Evolutionary conservation across 768 basidiomycete genomes (phyloP).

Genomic region (Ephemerocybe angulata): DNA sequence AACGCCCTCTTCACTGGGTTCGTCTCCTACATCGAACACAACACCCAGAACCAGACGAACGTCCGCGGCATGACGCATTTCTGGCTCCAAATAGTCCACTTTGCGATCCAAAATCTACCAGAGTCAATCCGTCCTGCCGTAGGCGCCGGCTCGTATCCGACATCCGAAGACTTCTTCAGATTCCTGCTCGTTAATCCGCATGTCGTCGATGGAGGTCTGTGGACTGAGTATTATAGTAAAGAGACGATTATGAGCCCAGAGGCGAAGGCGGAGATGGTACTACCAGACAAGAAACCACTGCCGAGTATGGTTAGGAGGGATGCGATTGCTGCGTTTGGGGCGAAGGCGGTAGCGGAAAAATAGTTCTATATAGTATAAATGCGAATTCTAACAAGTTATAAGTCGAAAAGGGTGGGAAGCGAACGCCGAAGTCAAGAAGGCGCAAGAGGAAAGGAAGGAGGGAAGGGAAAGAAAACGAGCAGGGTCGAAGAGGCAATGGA

Average conservation of each 20-base stretch:
- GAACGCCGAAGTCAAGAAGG: too few relatives aligned
- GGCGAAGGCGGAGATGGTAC: slow-evolving; percentile 38
- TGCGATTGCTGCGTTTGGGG: slow-evolving; percentile 17
- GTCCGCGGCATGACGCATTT: slow-evolving; percentile 45
- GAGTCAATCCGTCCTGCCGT: not conserved
- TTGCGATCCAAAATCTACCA: slow-evolving; percentile 34
- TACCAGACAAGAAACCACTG: slow-evolving; percentile 42
- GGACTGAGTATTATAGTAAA: slow-evolving; percentile 42
- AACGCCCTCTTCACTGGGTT: slow-evolving; percentile 42
- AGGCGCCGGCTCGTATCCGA: slow-evolving; percentile 6
- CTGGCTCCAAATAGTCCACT: slow-evolving; percentile 48
- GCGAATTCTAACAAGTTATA: too few relatives aligned
- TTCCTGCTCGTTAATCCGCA: slow-evolving; percentile 41
- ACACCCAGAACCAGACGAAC: slow-evolving; percentile 31
- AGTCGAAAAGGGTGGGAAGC: too few relatives aligned
- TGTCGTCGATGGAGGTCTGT: slow-evolving; percentile 38
- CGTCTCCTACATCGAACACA: slow-evolving; percentile 34
- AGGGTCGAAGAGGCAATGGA: too few relatives aligned
- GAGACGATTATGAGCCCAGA: slow-evolving; percentile 40
- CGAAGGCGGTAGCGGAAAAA: too few relatives aligned
- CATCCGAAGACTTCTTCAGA: slow-evolving; percentile 29
- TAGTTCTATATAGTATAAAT: too few relatives aligned
- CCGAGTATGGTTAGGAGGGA: slow-evolving; percentile 38
- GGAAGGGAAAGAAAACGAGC: too few relatives aligned
- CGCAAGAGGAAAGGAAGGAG: too few relatives aligned